Base-by-base conservation (phyloP, 2,329 filamentous ascomycete species). In the Phialophora macrospora region DNA sequence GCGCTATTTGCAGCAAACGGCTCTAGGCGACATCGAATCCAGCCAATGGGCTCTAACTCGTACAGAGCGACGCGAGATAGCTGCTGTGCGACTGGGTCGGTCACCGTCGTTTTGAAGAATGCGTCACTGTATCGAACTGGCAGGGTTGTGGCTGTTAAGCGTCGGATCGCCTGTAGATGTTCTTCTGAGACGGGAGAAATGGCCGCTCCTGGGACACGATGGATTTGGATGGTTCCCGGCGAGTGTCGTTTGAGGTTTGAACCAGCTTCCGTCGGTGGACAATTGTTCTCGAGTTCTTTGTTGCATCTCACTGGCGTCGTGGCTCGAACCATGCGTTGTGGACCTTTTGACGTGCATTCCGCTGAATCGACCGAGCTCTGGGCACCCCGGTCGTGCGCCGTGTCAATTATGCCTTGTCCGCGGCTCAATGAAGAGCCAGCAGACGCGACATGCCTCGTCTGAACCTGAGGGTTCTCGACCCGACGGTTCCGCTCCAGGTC, bases 51-150 rank as follows among this genome's bases (percentile, higher is more conserved):
- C n/a, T 72, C 65, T 28, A 72, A 70, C 72, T 83, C 81, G 79
- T 87, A 88, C 55, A 87, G 72, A 3, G 85, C 86, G 51, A 87
- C 80, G n/a, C 87, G 80, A 8, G 87, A 87, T 61, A 89, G 75
- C 64, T 82, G 80, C 48, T 81, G 78, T 61, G 80, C 77, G 52
- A 83, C 74, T 2, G 81, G 78, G 63, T 88, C 85, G 2, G 82
- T 80, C 73, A 88, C 79, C 48, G 82, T 86, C 65, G 86, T 84
- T 22, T 81, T 82, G 78, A 86, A 89, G 79, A 88, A 89, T 20
- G 79, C 81, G 55, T 83, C 81, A 2, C 85, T 82, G 72, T 89
- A 89, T 60, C 84, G 81, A 63, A 89, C 84, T 6, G 87, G 87
- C 1, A 89, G 80, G 1, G 87, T 80, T 4, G 87, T 77, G 61